Evolutionary conservation across 2,329 filamentous ascomycete species (phyloP).

Genomic region (Diatrype stigma): DNA sequence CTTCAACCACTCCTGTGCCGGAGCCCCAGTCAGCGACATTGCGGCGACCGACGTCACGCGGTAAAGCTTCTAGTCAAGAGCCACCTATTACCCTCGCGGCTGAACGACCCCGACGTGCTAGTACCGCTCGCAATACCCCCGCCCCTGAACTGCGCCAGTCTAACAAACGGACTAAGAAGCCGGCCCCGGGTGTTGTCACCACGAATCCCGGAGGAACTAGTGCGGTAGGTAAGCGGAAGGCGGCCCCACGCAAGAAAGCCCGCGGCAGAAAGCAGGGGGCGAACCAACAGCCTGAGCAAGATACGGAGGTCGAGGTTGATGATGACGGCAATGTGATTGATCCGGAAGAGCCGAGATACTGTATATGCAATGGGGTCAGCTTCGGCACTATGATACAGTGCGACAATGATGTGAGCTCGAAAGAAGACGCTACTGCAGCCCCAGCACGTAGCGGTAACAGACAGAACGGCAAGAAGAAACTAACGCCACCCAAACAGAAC

Average conservation of each 20-base stretch:
- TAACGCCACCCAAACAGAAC: constrained; percentile 36
- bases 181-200: constrained; percentile 68
- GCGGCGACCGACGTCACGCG: constrained; percentile 49
- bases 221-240: constrained; percentile 69
- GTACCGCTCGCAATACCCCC: constrained; percentile 55
- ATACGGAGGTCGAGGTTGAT: constrained; percentile 55
- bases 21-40: constrained; percentile 29
- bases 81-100: constrained; percentile 44
- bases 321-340: constrained; percentile 69
- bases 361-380: constrained; percentile 73
- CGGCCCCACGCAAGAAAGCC: constrained; percentile 63
- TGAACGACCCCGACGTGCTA: constrained; percentile 52
- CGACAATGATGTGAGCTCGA: constrained; percentile 67
- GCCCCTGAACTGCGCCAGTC: constrained; percentile 41
- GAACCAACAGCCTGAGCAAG: constrained; percentile 39
- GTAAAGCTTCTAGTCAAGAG: constrained; percentile 49
- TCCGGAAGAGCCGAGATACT: constrained; percentile 72
- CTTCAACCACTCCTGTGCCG: constrained; percentile 31
- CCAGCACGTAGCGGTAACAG: constrained; percentile 10
- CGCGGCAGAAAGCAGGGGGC: constrained; percentile 42
- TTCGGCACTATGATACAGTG: constrained; percentile 82
- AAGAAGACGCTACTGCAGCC: constrained; percentile 8
- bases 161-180: constrained; percentile 62
- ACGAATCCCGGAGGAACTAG: constrained; percentile 58
- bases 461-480: constrained; percentile 18